Base-by-base conservation (phyloP, 495 filamentous ascomycete genomes). In the Polyplosphaeria fusca region DNA sequence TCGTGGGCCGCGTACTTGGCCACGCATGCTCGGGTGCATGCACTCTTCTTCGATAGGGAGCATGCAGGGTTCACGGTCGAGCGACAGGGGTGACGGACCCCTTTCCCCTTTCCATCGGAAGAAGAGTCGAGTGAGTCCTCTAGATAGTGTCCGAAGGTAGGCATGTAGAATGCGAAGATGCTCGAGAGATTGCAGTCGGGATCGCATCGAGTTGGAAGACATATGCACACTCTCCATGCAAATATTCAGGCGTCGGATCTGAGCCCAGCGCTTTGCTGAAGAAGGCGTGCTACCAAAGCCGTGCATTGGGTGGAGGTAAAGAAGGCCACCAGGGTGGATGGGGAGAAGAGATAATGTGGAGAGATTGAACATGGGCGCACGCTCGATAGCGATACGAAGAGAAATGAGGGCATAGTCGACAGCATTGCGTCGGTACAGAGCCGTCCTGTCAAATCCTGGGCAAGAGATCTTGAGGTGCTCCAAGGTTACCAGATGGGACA, bases 391-490 rank as follows among this genome's bases (percentile, higher is more conserved):
- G 54, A 91, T 87, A 45, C 88, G 84, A 42, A 91, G 69, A 55
- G 84, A 88, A 59, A 90, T 88, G 30, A 91, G 78, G 2, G 88
- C 88, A 67, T 90, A 91, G 73, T 91, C 88, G 22, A 91, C 86
- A 26, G 82, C 80, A 69, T 81, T 82, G 45, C 88, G 80, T 13
- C 88, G 79, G 60, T 88, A 86, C 16, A 85, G 76, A 64, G 87
- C 81, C 19, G 76, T 71, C 19, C 81, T 73, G 35, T 82, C 75
- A 70, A 89, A 84, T 20, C 80, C 84, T n/a, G 84, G 86, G 47
- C 84, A 89, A 44, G 77, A 81, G 64, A 93, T 77, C 47, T 78
- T 81, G 47, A 91, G 74, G 66, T 88, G 86, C 35, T 78, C 74
- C 60, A 93, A 75, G 62, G 80, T 80, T 26, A 79, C 71, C 54